Evolutionary conservation across 768 basidiomycete genomes (phyloP).

Genomic region (Bullera alba): DNA sequence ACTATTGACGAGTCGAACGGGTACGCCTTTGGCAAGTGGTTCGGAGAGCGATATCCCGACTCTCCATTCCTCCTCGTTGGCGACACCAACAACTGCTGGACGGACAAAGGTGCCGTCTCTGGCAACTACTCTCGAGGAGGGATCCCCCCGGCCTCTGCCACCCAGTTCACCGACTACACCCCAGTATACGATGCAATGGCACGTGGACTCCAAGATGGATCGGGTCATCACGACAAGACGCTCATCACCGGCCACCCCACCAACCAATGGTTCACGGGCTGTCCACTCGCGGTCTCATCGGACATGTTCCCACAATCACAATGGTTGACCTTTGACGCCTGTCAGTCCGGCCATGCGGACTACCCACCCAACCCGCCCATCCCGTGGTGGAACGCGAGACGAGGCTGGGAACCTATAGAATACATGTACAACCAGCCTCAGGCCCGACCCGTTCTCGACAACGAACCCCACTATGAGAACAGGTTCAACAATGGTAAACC

Average conservation of each 20-base stretch:
- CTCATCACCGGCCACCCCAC: neutral
- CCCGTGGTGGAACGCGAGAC: neutral
- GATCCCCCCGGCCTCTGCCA: neutral
- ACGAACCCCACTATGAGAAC: neutral
- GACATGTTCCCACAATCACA: neutral
- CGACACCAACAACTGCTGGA: neutral
- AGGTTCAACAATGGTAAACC: neutral
- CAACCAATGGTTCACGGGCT: neutral
- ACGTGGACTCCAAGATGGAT: neutral
- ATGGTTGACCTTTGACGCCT: neutral
- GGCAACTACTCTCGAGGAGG: neutral
- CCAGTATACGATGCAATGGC: neutral
- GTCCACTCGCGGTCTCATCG: neutral
- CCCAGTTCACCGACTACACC: neutral
- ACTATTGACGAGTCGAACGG: neutral
- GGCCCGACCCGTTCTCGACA: neutral
- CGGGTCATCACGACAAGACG: neutral
- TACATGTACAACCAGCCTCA: neutral
- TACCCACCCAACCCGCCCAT: conserved; percentile 1
- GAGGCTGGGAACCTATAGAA: neutral
- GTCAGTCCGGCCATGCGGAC: neutral
- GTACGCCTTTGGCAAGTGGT: neutral
- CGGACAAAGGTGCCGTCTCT: neutral
- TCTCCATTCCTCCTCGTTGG: neutral
- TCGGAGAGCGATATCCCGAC: neutral